Evolutionary conservation across 257 asterid species (phyloP).

Genomic region (Lithospermum erythrorhizon): DNA sequence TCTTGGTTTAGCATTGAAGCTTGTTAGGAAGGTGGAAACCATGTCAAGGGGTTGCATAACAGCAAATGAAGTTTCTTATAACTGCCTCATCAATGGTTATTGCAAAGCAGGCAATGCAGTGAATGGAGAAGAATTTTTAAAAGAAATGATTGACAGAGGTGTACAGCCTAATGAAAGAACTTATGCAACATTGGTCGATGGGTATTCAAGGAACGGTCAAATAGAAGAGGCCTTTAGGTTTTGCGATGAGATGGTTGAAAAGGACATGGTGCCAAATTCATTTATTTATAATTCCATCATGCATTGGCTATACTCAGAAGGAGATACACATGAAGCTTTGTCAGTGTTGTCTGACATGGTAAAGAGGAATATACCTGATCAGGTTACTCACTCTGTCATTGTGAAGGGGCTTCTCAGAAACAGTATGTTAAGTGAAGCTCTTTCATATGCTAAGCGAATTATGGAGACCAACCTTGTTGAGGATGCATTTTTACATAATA

Average conservation of each 20-base stretch:
- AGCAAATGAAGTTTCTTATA: constrained; percentile 49
- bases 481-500: constrained; percentile 47
- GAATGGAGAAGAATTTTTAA: constrained; percentile 36
- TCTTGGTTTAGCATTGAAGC: constrained; percentile 40
- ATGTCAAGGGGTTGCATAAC: constrained; percentile 37
- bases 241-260: constrained; percentile 47
- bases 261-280: constrained; percentile 41
- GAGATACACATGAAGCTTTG: constrained; percentile 48
- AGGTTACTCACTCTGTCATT: constrained; percentile 44
- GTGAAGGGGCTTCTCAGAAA: constrained; percentile 52
- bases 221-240: constrained; percentile 55
- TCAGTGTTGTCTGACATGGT: constrained; percentile 51
- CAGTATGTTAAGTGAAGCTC: constrained; percentile 39
- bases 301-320: constrained; percentile 60
- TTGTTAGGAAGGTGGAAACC: constrained; percentile 31
- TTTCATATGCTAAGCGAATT: constrained; percentile 31
- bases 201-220: constrained; percentile 47
- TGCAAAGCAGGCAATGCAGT: constrained; percentile 50
- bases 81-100: constrained; percentile 60
- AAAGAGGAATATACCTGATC: constrained; percentile 40
- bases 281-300: constrained; percentile 56
- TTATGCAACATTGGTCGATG: constrained; percentile 66
- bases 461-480: constrained; percentile 26
- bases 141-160: constrained; percentile 38
- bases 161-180: constrained; percentile 57